These are phyloP conservation scores for Elsinoe perseae DNA, from an alignment of 2,329 filamentous ascomycete genomes.

Conservation along the genomic window DNA sequence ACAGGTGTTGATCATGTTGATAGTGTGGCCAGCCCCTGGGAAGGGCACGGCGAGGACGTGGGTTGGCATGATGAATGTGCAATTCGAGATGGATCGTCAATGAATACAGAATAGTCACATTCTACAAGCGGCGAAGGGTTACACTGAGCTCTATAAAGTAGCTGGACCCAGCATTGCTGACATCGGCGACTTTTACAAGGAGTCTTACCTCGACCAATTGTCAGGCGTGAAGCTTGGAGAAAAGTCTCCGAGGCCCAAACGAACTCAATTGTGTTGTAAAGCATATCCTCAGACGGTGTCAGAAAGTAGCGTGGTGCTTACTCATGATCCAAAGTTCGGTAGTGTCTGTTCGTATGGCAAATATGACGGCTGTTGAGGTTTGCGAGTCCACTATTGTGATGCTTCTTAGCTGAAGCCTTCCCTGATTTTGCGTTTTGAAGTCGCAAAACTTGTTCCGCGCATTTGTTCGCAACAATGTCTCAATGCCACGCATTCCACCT, in stretches of 20 bases:
- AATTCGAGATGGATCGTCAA: neutral
- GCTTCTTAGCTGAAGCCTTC: too few species aligned
- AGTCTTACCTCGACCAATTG: neutral
- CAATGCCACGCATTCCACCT: constrained; percentile 29
- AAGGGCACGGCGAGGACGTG: constrained; percentile 3
- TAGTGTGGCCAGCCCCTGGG: neutral
- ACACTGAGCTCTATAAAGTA: too few species aligned
- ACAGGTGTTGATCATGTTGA: constrained; percentile 1
- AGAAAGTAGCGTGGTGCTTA: neutral
- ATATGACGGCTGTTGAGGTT: too few species aligned
- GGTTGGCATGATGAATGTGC: neutral
- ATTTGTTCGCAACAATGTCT: neutral
- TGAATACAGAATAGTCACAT: too few species aligned
- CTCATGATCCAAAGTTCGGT: too few species aligned
- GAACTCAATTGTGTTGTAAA: neutral
- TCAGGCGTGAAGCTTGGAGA: neutral
- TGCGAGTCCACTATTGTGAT: too few species aligned
- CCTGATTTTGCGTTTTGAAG: too few species aligned
- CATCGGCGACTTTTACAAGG: neutral
- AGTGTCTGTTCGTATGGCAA: too few species aligned
- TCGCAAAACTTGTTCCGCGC: neutral
- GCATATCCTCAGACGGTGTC: neutral
- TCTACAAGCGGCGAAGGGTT: neutral
- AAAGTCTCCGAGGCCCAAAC: neutral
- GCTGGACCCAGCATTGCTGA: too few species aligned